Conservation (phyloP, 306 rosid genomes). For the Hippophae rhamnoides region DNA sequence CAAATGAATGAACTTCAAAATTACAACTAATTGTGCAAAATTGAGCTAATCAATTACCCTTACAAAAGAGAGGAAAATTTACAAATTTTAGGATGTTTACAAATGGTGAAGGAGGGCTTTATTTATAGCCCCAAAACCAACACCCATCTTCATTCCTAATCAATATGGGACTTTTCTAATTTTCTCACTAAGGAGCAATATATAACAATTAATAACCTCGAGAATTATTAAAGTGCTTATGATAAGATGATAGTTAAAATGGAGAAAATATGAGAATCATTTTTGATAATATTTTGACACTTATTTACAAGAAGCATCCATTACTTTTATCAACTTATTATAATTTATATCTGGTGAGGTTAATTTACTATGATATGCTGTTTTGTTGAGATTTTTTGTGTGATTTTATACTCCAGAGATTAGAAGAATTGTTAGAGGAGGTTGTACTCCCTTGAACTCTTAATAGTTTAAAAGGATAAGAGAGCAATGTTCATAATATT, state of each 20-base stretch:
- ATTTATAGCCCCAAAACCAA: no score
- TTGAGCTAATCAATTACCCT: no score
- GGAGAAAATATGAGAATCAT: not conserved
- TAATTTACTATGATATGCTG: constrained; percentile 6
- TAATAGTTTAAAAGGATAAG: constrained; percentile 19
- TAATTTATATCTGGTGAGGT: not conserved
- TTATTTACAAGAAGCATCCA: not conserved
- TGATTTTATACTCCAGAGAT: constrained; percentile 41
- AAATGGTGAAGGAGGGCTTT: no score
- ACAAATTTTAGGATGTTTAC: no score
- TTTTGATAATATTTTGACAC: not conserved
- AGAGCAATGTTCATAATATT: constrained; percentile 31
- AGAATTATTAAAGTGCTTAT: not conserved
- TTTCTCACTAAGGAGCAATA: no score
- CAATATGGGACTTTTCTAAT: no score
- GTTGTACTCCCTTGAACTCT: constrained; percentile 57
- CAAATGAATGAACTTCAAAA: no score
- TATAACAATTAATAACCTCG: not conserved
- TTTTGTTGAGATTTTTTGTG: constrained; percentile 11
- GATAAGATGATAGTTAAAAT: not conserved
- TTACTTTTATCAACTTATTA: not conserved
- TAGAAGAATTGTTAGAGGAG: constrained; percentile 83
- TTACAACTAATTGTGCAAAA: no score
- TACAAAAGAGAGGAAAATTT: no score
- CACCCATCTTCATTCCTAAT: no score